These are phyloP conservation scores for Annulohypoxylon truncatum DNA, from an alignment of 2,329 filamentous ascomycete species.

Conservation along the genomic window DNA sequence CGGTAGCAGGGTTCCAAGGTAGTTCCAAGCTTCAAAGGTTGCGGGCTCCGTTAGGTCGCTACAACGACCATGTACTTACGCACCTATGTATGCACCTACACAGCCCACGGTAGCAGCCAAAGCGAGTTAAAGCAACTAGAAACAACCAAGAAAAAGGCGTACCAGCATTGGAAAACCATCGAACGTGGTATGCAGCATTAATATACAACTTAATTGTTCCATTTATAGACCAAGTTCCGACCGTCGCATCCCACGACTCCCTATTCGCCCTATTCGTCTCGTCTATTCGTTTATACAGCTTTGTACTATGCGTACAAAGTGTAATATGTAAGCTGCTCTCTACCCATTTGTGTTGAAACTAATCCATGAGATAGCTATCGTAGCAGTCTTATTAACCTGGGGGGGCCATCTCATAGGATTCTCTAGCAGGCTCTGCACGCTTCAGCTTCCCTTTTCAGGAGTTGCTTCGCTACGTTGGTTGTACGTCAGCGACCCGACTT, in stretches of 20 bases:
- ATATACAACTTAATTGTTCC: constrained; percentile 44
- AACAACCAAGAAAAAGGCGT: constrained; percentile 31
- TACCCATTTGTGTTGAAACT: constrained; percentile 19
- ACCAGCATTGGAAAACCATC: constrained; percentile 37
- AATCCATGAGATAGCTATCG: constrained; percentile 26
- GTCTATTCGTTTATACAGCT: neutral
- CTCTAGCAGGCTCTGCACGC: constrained; percentile 37
- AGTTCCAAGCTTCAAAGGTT: constrained; percentile 9
- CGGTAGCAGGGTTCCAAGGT: constrained; percentile 31
- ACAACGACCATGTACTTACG: constrained; percentile 22
- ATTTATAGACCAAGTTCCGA: constrained; percentile 41
- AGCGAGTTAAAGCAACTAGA: neutral
- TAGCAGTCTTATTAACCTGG: constrained; percentile 38
- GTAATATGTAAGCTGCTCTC: constrained; percentile 28
- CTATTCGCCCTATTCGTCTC: constrained; percentile 29
- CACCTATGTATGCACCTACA: neutral
- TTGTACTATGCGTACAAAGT: neutral
- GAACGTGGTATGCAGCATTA: constrained; percentile 42
- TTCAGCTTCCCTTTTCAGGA: constrained; percentile 43
- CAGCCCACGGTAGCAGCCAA: constrained; percentile 2
- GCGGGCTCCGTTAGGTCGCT: constrained; percentile 25
- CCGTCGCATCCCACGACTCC: constrained; percentile 40
- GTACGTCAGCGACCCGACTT: constrained; percentile 38
- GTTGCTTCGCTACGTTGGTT: constrained; percentile 34
- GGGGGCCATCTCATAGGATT: constrained; percentile 35